These are phyloP conservation scores for Dipteronia sinensis DNA, from an alignment of 345 rosid species.

Conservation along the genomic window DNA sequence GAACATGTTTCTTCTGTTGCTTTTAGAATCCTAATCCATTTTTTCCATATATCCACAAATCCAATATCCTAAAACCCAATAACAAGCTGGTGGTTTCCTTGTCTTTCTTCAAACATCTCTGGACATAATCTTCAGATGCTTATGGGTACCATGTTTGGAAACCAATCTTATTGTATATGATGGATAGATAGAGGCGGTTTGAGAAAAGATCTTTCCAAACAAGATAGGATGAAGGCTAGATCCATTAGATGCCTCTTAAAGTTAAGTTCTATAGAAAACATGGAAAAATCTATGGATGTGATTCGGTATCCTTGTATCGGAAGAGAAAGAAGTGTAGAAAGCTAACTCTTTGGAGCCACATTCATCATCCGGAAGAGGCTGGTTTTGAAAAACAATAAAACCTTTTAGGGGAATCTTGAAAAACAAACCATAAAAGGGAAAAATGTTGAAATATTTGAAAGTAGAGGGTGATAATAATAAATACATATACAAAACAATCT, in stretches of 20 bases:
- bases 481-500: no score
- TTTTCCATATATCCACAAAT: slow-evolving; percentile 53
- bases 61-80: slow-evolving; percentile 80
- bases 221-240: slow-evolving; percentile 62
- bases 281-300: slow-evolving; percentile 76
- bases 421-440: no score
- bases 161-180: slow-evolving; percentile 91
- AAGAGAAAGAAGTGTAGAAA: slow-evolving; percentile 68
- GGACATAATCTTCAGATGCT: slow-evolving; percentile 70
- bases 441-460: no score
- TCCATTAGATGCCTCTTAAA: slow-evolving; percentile 80
- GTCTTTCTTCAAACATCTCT: slow-evolving; percentile 70
- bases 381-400: slow-evolving; percentile 24
- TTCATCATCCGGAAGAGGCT: slow-evolving; percentile 71
- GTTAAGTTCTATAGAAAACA: slow-evolving; percentile 62
- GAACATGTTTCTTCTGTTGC: slow-evolving; percentile 56
- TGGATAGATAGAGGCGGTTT: slow-evolving; percentile 45
- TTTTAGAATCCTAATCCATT: slow-evolving; percentile 60
- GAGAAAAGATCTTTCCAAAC: slow-evolving; percentile 64
- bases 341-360: slow-evolving; percentile 76
- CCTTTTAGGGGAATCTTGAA: no score
- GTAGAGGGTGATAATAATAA: no score
- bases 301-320: slow-evolving; percentile 60
- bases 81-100: slow-evolving; percentile 44
- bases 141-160: slow-evolving; percentile 92